Evolutionary conservation across 805 yeast genomes (phyloP), one percentile per base, ranked within the genome.

Genomic region (Yarrowia keelungensis): DNA sequence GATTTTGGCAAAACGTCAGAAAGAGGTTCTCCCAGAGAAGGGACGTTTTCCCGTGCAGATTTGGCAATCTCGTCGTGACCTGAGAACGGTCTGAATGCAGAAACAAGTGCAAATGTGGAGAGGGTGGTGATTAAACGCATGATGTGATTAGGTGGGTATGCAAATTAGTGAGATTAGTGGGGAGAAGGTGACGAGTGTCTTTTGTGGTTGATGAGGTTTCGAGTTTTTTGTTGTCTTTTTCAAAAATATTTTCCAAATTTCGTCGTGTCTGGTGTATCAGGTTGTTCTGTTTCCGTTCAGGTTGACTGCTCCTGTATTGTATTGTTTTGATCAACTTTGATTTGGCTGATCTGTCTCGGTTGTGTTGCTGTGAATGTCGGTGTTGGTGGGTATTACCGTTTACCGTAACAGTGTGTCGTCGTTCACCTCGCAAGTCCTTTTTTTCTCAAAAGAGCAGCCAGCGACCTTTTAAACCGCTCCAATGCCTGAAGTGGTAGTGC

Each of bases 51-150:
- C 16, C 65, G 10, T 2, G 12, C 16, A 0, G 36, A 12, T 12
- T 43, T 35, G 10, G 42, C 51, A 35, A 59, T 59, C 35, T 59
- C 65, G 8, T 19, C 35, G 26, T 45, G 65, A 12, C 42, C 51
- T 0, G 65, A 35, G 16, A 11, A 42, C 12, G 65, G 65, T 16
- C 35, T 26, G 51, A 43, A 59, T 10, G 65, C 65, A 5, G 19
- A 5, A 7, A 51, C 51, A 43, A 59, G 14, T 3, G 42, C 9
- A 1, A 35, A 19, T 2, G 35, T 9, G 1, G 65, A 22, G 4
- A 59, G 14, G 0, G 35, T 1, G 3, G 49, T 15, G n/a, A 36
- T 19, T 19, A 19, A 19, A 19, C 19, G 19, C 65, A 59, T 59
- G 43, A 0, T 50, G 41, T 16, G 56, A 16, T 5, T 26, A 26